Percentiles rank a stretch among this genome's conserved stretches.
Evolutionary conservation across 2,329 filamentous ascomycete species (phyloP).

Genomic region (Arthrinium phaeospermum): DNA sequence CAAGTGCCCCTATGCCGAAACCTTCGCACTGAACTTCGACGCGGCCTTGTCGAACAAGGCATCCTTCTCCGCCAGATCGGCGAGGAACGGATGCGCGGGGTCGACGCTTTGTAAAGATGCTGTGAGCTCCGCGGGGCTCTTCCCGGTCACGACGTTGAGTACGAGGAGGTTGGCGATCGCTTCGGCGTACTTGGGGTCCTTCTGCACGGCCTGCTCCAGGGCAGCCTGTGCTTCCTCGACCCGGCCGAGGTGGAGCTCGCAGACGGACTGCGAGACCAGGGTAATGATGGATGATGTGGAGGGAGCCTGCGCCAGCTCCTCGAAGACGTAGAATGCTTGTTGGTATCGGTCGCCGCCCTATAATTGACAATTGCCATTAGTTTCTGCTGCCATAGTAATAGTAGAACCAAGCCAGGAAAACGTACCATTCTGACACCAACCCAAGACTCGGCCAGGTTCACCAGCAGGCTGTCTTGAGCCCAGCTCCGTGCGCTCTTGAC

Average conservation of each 20-base stretch:
- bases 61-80: slow-evolving; percentile 83
- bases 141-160: slow-evolving; percentile 77
- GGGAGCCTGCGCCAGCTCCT: slow-evolving; percentile 89
- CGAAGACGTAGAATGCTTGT: slow-evolving; percentile 95
- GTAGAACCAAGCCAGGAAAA: slow-evolving; percentile 25
- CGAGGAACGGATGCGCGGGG: slow-evolving; percentile 72
- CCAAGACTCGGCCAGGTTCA: slow-evolving; percentile 96
- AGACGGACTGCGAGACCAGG: slow-evolving; percentile 86
- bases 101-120: slow-evolving; percentile 61
- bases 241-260: slow-evolving; percentile 88
- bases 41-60: slow-evolving; percentile 86
- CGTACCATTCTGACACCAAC: slow-evolving; percentile 84
- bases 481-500: slow-evolving; percentile 85
- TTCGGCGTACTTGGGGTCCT: slow-evolving; percentile 73
- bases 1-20: slow-evolving; percentile 55
- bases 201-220: slow-evolving; percentile 77
- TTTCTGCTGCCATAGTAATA: slow-evolving; percentile 13
- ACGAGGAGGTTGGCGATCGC: slow-evolving; percentile 86
- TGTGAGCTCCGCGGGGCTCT: slow-evolving; percentile 67
- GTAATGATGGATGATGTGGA: slow-evolving; percentile 77
- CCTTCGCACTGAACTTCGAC: slow-evolving; percentile 85
- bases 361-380: slow-evolving; percentile 45
- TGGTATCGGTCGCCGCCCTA: slow-evolving; percentile 96
- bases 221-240: slow-evolving; percentile 88
- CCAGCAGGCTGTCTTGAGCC: slow-evolving; percentile 92